Percentiles rank a stretch among this genome's conserved stretches.
Evolutionary conservation across 1,284 basidiomycete genomes (phyloP).

Genomic region (Retiboletus flavoniger): DNA sequence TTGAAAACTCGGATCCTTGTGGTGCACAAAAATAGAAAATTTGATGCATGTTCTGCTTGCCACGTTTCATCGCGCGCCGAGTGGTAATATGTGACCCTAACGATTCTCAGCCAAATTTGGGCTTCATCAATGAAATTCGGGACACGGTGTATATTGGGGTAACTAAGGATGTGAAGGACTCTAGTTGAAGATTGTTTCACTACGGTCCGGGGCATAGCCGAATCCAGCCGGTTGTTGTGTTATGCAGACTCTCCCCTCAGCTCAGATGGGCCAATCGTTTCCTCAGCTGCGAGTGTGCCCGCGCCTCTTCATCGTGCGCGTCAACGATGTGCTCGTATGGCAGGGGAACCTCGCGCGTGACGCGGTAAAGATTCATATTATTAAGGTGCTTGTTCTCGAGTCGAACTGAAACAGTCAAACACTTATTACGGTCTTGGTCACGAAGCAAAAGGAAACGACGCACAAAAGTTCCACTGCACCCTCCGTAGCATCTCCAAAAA

Average conservation of each 20-base stretch:
- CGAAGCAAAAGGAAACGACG: constrained; percentile 24
- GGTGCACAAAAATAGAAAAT: no score
- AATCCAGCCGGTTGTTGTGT: neutral
- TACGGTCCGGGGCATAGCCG: neutral
- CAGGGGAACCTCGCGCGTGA: constrained; percentile 72
- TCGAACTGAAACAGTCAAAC: constrained; percentile 48
- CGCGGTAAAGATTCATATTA: constrained; percentile 79
- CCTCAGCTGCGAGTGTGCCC: constrained; percentile 5
- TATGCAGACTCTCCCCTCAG: constrained; percentile 4
- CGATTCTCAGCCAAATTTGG: no score
- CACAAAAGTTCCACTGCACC: constrained; percentile 92
- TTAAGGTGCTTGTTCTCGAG: constrained; percentile 86
- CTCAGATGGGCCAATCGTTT: constrained; percentile 25
- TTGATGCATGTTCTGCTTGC: no score
- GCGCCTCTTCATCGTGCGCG: constrained; percentile 5
- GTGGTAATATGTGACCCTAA: no score
- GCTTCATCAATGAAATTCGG: no score
- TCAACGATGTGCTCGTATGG: constrained; percentile 63
- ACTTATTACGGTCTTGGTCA: neutral
- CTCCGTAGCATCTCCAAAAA: constrained; percentile 79
- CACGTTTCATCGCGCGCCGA: no score
- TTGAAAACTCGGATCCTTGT: no score
- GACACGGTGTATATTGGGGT: no score
- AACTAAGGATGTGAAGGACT: no score
- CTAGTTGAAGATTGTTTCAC: no score